Percentiles rank a stretch among this genome's conserved stretches.
Evolutionary conservation across 2,329 filamentous ascomycete species (phyloP).

Genomic region (Apiospora sp.): DNA sequence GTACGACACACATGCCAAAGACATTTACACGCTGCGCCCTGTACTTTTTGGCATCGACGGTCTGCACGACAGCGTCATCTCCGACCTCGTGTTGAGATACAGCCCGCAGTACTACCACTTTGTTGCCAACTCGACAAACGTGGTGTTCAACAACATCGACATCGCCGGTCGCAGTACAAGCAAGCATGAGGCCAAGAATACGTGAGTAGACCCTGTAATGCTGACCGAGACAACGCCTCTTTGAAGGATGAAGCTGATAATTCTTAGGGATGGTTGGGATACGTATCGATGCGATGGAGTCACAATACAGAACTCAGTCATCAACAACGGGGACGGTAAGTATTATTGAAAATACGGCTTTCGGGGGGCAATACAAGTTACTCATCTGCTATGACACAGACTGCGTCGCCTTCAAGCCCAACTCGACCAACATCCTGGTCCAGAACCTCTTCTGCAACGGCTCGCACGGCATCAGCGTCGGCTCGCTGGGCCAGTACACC

Average conservation of each 20-base stretch:
- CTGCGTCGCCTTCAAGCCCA: slow-evolving; percentile 79
- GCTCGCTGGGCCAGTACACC: slow-evolving; percentile 73
- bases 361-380: too few relatives aligned
- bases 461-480: slow-evolving; percentile 77
- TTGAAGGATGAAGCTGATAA: background rate
- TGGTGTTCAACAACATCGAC: slow-evolving; percentile 69
- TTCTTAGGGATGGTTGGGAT: slow-evolving; percentile 62
- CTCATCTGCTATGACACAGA: slow-evolving; percentile 45
- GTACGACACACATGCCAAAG: slow-evolving; percentile 67
- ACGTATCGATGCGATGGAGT: slow-evolving; percentile 68
- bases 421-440: slow-evolving; percentile 72
- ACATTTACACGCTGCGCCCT: slow-evolving; percentile 55
- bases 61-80: slow-evolving; percentile 64
- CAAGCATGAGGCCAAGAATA: slow-evolving; percentile 65
- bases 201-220: slow-evolving; percentile 34
- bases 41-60: slow-evolving; percentile 65
- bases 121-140: slow-evolving; percentile 70
- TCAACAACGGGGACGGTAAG: slow-evolving; percentile 67
- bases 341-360: too few relatives aligned
- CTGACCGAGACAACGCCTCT: background rate
- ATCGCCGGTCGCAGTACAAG: slow-evolving; percentile 58
- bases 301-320: slow-evolving; percentile 71
- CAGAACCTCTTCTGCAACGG: slow-evolving; percentile 74
- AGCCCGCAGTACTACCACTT: slow-evolving; percentile 70
- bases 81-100: slow-evolving; percentile 67